A percentile compares a stretch with the other conserved stretches of the same genome.
phyloP scores from a whole-genome alignment of 2,329 filamentous ascomycete species.

The Pyricularia pennisetigena region DNA sequence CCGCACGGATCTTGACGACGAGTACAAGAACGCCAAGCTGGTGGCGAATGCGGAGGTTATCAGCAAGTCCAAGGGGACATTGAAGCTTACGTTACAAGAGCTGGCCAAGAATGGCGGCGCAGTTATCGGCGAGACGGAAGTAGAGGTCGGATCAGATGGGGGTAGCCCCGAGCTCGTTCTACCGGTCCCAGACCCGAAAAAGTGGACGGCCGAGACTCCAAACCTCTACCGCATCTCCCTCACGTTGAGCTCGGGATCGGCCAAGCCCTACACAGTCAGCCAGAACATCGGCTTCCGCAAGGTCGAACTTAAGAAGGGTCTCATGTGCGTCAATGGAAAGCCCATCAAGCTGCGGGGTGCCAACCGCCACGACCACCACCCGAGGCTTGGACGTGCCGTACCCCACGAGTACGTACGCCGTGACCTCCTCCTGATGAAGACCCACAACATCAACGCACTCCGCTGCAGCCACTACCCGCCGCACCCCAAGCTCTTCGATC shows the following conservation, averaged over 20 bases:
- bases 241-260: constrained; percentile 17
- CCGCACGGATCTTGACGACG: constrained; percentile 39
- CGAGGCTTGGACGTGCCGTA: constrained; percentile 50
- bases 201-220: constrained; percentile 61
- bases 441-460: constrained; percentile 61
- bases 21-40: constrained; percentile 41
- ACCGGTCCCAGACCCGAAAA: constrained; percentile 40
- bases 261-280: constrained; percentile 26
- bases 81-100: constrained; percentile 35
- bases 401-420: constrained; percentile 49
- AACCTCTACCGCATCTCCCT: constrained; percentile 47
- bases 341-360: constrained; percentile 52
- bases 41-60: constrained; percentile 35
- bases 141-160: constrained; percentile 15
- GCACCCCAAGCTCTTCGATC: constrained; percentile 45
- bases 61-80: constrained; percentile 19
- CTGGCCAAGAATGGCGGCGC: constrained; percentile 9
- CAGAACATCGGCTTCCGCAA: constrained; percentile 55
- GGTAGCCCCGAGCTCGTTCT: constrained; percentile 30
- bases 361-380: constrained; percentile 64
- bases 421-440: constrained; percentile 60
- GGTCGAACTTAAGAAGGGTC: constrained; percentile 49
- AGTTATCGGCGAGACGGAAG: constrained; percentile 15
- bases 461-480: constrained; percentile 60
- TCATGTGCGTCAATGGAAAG: constrained; percentile 53